Evolutionary conservation across 768 basidiomycete genomes (phyloP), one percentile per base, ranked within the genome.

Genomic region (Psilocybe sp.): DNA sequence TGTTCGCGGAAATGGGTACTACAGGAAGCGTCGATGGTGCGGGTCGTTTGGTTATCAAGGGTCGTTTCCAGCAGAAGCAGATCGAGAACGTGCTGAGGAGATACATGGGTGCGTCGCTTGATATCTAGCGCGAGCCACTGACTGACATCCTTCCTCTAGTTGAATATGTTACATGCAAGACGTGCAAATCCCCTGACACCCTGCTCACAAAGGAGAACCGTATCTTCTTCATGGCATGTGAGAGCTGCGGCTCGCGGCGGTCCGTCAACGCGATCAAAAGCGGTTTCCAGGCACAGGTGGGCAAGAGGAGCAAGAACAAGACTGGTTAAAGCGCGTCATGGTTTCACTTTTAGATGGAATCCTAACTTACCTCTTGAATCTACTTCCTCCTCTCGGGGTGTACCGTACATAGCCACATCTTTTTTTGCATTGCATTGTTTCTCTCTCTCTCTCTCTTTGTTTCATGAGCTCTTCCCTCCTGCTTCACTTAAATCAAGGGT

Each of bases 131-230:
- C 39, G 23, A 28, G 7, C 7, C 4, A 28, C 7, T 20, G 39
- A 37, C 38, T 38, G 18, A 37, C 15, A 44, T 32, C 31, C 35
- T 16, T 11, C 43, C 28, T 47, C 15, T 57, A 96, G 95, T 96
- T 53, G 95, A 98, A 74, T 98, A 98, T 70, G 96, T 98, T 53
- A 95, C 95, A 35, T 99, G 97, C 82, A 96, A 97, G 72, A 98
- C 95, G 36, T 99, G 97, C 80, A 99, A 98, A 74, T 98, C 96
- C 1, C 92, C 92, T 40, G 97, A 99, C 68, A 99, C 97, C 2
- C 81, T 97, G 15, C 81, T 99, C 34, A 87, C 89, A 23, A 99
- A 98, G 71, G 95, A 98, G 73, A 97, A 97, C 69, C 91, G 97
- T 71, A 92, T 99, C 65, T 98, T 95, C 79, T 99, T 99, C 80